Evolutionary conservation across 1,284 basidiomycete species (phyloP).

Genomic region (Gymnopus androsaceus): DNA sequence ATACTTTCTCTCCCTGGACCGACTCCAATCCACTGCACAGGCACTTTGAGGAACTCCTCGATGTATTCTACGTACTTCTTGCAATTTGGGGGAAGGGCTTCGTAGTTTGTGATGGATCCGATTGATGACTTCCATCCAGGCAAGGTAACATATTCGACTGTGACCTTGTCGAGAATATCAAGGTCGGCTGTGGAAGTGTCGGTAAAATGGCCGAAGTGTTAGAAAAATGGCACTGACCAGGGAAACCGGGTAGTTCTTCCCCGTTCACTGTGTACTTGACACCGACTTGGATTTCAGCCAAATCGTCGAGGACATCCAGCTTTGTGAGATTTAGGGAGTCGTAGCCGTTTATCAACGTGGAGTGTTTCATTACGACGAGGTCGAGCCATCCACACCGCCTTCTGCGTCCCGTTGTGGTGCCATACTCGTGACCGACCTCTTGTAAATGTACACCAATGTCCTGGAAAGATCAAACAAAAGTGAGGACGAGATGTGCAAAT

Average conservation of each 20-base stretch:
- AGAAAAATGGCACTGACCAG: conserved; percentile 56
- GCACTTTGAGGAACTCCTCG: conserved; percentile 79
- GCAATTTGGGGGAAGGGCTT: conserved; percentile 86
- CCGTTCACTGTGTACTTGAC: conserved; percentile 82
- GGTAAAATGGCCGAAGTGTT: conserved; percentile 2
- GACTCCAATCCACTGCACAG: conserved; percentile 90
- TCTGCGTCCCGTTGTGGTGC: conserved; percentile 89
- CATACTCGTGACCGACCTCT: conserved; percentile 92
- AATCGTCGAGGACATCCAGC: conserved; percentile 87
- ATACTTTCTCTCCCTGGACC: conserved; percentile 85
- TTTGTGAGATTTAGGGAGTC: conserved; percentile 94
- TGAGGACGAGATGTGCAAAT: neutral
- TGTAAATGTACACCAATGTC: conserved; percentile 86
- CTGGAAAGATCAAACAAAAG: conserved; percentile 38
- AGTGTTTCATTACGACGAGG: conserved; percentile 92
- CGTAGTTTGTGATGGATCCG: conserved; percentile 63
- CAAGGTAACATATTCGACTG: conserved; percentile 88
- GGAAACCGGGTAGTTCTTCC: conserved; percentile 83
- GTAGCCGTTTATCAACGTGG: conserved; percentile 94
- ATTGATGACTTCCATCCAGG: conserved; percentile 93
- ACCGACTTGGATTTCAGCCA: conserved; percentile 89
- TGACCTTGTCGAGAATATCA: conserved; percentile 77
- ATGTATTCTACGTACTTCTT: conserved; percentile 89
- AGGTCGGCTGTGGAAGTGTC: conserved; percentile 47
- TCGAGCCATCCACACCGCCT: conserved; percentile 98